These are phyloP conservation scores for Lentinula novae-zelandiae DNA, from an alignment of 1,284 basidiomycete genomes.

Conservation along the genomic window DNA sequence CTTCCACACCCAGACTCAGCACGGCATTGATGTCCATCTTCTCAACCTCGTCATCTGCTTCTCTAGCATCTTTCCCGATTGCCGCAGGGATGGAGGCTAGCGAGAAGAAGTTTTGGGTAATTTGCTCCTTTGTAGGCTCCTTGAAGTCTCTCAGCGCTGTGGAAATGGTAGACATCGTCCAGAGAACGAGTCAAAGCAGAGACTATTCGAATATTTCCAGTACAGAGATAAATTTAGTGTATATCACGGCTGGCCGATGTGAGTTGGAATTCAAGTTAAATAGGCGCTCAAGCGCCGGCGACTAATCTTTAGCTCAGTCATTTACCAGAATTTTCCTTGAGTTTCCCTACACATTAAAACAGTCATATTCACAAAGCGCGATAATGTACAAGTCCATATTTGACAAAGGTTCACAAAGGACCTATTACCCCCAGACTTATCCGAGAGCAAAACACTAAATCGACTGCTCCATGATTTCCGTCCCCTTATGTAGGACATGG, in stretches of 20 bases:
- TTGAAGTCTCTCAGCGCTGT: constrained; percentile 86
- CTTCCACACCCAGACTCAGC: constrained; percentile 74
- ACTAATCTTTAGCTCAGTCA: too few species aligned
- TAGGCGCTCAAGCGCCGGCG: too few species aligned
- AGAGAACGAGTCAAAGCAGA: not conserved
- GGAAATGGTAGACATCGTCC: constrained; percentile 69
- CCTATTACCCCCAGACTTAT: too few species aligned
- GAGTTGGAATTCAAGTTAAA: too few species aligned
- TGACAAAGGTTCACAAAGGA: too few species aligned
- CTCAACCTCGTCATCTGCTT: constrained; percentile 43
- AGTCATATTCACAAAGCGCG: too few species aligned
- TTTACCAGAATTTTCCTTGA: too few species aligned
- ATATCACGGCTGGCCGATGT: not conserved
- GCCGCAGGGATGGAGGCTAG: constrained; percentile 44
- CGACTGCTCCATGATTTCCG: too few species aligned
- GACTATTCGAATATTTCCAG: not conserved
- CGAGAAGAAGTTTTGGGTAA: constrained; percentile 82
- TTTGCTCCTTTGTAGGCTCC: constrained; percentile 85
- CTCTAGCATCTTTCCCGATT: constrained; percentile 20
- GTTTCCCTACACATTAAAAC: too few species aligned
- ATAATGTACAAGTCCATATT: too few species aligned
- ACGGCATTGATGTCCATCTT: constrained; percentile 92
- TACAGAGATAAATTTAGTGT: not conserved
- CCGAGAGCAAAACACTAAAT: too few species aligned
- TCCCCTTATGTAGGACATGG: too few species aligned